Evolutionary conservation across 495 filamentous ascomycete species (phyloP).

Genomic region (Jackrogersella multiformis): DNA sequence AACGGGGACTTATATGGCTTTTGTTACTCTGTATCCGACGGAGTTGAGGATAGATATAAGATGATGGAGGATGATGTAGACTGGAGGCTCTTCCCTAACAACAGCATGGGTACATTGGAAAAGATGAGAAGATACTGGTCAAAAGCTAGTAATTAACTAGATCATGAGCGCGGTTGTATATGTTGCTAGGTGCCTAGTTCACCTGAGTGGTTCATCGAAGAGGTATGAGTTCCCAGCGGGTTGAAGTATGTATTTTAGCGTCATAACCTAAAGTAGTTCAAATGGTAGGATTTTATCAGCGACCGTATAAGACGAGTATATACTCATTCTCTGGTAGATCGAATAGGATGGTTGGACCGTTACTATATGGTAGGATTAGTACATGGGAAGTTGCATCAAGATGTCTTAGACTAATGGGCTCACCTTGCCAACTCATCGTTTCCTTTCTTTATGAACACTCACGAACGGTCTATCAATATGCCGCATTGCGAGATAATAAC

Average conservation of each 20-base stretch:
- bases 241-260: constrained; percentile 1
- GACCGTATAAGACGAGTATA: no score
- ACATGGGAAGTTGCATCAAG: neutral
- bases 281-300: neutral
- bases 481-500: no score
- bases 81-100: no score
- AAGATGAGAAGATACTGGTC: neutral
- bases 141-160: neutral
- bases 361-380: no score
- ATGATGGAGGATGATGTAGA: neutral
- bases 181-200: neutral
- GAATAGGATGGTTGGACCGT: no score
- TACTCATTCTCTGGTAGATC: no score
- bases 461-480: no score
- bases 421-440: neutral
- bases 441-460: neutral
- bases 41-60: neutral
- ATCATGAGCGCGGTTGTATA: no score
- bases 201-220: neutral
- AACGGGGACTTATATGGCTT: neutral
- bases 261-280: neutral
- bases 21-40: neutral
- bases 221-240: constrained; percentile 5
- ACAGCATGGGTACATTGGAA: no score
- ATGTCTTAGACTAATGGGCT: neutral